Base-by-base conservation (phyloP, 192 early-diverging fungal genomes). In the Linnemannia exigua region DNA sequence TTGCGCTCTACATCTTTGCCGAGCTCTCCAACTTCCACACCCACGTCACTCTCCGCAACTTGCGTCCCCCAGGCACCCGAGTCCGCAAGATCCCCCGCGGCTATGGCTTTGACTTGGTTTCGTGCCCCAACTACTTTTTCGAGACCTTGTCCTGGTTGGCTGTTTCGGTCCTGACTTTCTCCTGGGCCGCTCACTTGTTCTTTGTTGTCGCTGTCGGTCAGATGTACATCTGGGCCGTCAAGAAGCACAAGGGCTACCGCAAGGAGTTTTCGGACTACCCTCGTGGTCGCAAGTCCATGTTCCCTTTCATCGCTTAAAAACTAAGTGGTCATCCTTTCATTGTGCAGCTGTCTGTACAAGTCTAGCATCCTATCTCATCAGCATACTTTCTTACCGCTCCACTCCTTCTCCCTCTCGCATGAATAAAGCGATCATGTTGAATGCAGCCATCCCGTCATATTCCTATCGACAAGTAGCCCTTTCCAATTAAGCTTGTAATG, bases 221-320 rank as follows among this genome's bases (percentile, higher is more conserved):
- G 87, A 98, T 98, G 97, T 95, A 95, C 81, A 28, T 94, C 20
- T 99, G 97, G 97, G 97, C 97, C 12, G 76, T 97, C 80, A 99
- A 99, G 92, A 99, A 99, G 91, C 97, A 98, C 90, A 92, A 92
- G 81, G 89, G 91, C 52, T 99, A 99, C 87, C 89, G 84, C 74
- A 94, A 94, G 79, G 97, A 99, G 88, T 99, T 99, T 89, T 90
- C 92, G 16, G 92, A 94, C 81, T 98, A 98, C 79, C 97, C 97
- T 54, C 93, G 92, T 82, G 91, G 91, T 54, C 92, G 97, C 82
- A 96, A 94, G 85, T 89, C 93, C 58, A 89, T 96, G 84, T 84
- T 96, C 82, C 94, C 95, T 28, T 92, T 94, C 77, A 75, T 95
- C 48, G 78, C 88, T 69, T 93, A 89, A 88, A 67, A n/a, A 16